These are phyloP conservation scores for Picochlorum sp. DNA, from an alignment of 139 green algal species.

Conservation along the genomic window DNA sequence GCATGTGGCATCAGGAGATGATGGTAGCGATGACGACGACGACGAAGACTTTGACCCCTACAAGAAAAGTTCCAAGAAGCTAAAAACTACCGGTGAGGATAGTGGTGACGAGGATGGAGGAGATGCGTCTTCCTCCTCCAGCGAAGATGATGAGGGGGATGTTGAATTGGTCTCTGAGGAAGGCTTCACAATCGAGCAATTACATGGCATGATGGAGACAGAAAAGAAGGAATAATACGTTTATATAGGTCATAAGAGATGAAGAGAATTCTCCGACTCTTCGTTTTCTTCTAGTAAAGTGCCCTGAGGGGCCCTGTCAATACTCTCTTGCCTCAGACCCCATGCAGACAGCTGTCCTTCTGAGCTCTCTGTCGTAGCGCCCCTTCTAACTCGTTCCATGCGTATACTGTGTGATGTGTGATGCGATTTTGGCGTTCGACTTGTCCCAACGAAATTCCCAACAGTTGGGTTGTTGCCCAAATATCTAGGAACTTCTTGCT, in stretches of 20 bases:
- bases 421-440: no score
- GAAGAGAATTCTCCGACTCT: neutral
- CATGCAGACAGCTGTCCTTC: no score
- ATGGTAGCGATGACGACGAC: conserved; percentile 21
- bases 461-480: no score
- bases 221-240: neutral
- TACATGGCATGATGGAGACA: conserved; percentile 10
- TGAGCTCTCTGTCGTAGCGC: no score
- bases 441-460: no score
- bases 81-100: conserved; percentile 1
- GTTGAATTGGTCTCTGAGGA: conserved; percentile 30
- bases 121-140: conserved; percentile 1
- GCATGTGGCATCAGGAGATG: conserved; percentile 7
- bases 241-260: neutral
- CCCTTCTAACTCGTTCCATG: no score
- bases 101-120: conserved; percentile 8
- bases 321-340: no score
- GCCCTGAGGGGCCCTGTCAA: no score
- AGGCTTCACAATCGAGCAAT: conserved; percentile 14
- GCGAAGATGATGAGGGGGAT: conserved; percentile 10
- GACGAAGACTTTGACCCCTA: conserved; percentile 27
- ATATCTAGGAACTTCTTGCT: no score
- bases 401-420: no score
- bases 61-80: conserved; percentile 6
- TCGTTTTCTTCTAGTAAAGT: no score